These are phyloP conservation scores for Lactuca sativa DNA, from an alignment of 129 eudicot species.

Conservation along the genomic window DNA sequence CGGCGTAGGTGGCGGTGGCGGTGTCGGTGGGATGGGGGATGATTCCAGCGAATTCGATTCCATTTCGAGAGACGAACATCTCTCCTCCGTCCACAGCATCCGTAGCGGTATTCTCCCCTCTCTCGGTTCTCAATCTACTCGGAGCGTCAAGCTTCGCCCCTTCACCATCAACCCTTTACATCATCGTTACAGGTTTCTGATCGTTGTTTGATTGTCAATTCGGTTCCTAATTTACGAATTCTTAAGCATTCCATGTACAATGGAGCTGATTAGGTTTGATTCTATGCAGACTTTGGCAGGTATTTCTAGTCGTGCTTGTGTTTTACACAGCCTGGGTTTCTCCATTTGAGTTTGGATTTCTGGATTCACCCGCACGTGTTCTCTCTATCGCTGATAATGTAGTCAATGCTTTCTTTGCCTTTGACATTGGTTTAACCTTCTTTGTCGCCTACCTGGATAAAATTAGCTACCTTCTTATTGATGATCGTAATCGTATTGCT, in stretches of 20 bases:
- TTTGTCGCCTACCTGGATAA: slow-evolving; percentile 51
- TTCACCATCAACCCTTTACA: slow-evolving; percentile 53
- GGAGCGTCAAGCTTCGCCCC: slow-evolving; percentile 39
- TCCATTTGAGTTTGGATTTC: slow-evolving; percentile 57
- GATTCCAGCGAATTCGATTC: slow-evolving; percentile 30
- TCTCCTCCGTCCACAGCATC: slow-evolving; percentile 44
- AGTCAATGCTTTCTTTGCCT: slow-evolving; percentile 46
- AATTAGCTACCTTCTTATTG: slow-evolving; percentile 39
- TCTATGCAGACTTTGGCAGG: slow-evolving; percentile 46
- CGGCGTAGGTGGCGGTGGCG: slow-evolving; percentile 9
- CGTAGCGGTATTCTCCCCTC: slow-evolving; percentile 51
- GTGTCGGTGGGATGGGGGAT: slow-evolving; percentile 3
- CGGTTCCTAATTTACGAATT: neutral
- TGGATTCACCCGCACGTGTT: slow-evolving; percentile 26
- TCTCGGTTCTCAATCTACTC: slow-evolving; percentile 51
- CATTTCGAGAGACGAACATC: slow-evolving; percentile 36
- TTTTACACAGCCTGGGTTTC: slow-evolving; percentile 60
- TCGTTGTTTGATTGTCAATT: neutral
- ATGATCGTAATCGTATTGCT: slow-evolving; percentile 51
- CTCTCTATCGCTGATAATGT: slow-evolving; percentile 40
- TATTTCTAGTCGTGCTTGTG: slow-evolving; percentile 45
- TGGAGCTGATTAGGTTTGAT: neutral
- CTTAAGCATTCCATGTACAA: neutral
- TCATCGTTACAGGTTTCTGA: slow-evolving; percentile 45
- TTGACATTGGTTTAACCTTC: slow-evolving; percentile 49